Evolutionary conservation across 768 basidiomycete species (phyloP).

Genomic region (Chiua virens): DNA sequence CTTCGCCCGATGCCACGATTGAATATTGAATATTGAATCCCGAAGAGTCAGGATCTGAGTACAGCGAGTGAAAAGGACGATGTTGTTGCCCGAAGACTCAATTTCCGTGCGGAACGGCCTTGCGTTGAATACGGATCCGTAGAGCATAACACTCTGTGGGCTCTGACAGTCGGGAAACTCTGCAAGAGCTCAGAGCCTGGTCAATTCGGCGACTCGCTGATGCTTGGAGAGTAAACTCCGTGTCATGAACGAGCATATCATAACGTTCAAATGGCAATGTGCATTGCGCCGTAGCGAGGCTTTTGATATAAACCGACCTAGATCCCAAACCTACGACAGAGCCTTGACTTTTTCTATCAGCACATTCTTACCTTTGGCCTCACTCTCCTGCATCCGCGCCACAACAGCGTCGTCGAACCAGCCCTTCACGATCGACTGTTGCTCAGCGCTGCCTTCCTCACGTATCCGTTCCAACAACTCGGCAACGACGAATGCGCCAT

Average conservation of each 20-base stretch:
- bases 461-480: constrained; percentile 65
- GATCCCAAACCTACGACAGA: constrained; percentile 21
- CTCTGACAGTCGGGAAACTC: no score
- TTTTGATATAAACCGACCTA: constrained; percentile 8
- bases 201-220: no score
- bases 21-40: no score
- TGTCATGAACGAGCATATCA: neutral
- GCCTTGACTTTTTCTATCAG: constrained; percentile 56
- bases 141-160: no score
- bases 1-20: no score
- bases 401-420: constrained; percentile 59
- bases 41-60: no score
- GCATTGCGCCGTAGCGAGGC: neutral
- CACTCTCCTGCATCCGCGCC: constrained; percentile 49
- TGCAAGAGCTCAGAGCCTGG: no score
- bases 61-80: no score
- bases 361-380: constrained; percentile 71
- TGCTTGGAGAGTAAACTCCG: no score
- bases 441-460: constrained; percentile 39
- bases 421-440: constrained; percentile 45
- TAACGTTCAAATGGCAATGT: neutral
- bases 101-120: no score
- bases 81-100: no score
- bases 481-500: constrained; percentile 75
- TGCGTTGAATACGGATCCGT: no score